Evolutionary conservation across 768 basidiomycete species (phyloP).

Genomic region (Lactifluus pinguis): DNA sequence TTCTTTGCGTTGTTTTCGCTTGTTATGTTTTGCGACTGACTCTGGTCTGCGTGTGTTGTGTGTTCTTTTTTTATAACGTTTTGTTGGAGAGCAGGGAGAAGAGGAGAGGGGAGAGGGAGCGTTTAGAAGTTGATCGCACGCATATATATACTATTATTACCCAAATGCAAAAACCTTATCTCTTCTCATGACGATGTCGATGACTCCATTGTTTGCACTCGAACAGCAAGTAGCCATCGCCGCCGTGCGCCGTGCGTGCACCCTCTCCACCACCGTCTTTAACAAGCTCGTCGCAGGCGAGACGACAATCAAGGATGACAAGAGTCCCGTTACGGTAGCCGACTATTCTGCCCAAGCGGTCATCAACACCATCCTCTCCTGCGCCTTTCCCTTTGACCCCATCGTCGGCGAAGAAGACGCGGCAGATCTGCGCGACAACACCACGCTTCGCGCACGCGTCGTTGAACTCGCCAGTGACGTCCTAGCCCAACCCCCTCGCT

Average conservation of each 20-base stretch:
- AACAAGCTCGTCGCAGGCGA: constrained; percentile 77
- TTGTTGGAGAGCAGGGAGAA: too few relatives aligned
- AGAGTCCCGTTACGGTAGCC: constrained; percentile 64
- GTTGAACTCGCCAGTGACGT: constrained; percentile 77
- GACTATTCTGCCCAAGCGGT: constrained; percentile 93
- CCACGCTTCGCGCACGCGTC: constrained; percentile 55
- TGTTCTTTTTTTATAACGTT: neutral
- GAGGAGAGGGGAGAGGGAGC: neutral
- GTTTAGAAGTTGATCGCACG: neutral
- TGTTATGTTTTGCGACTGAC: neutral
- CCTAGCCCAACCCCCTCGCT: constrained; percentile 37
- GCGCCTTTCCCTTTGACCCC: constrained; percentile 74
- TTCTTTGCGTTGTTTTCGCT: neutral
- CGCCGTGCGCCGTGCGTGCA: constrained; percentile 82
- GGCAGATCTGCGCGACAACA: constrained; percentile 46
- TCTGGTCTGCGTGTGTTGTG: neutral
- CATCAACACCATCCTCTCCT: constrained; percentile 68
- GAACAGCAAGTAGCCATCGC: constrained; percentile 80
- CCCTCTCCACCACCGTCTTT: constrained; percentile 79
- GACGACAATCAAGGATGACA: constrained; percentile 84
- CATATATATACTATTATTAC: neutral
- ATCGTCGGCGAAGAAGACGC: constrained; percentile 97
- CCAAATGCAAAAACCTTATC: too few relatives aligned
- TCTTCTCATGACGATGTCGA: too few relatives aligned
- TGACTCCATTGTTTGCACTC: constrained; percentile 33